phyloP scores from a whole-genome alignment of 1,284 basidiomycete species.

The Trichosporon asahii region DNA sequence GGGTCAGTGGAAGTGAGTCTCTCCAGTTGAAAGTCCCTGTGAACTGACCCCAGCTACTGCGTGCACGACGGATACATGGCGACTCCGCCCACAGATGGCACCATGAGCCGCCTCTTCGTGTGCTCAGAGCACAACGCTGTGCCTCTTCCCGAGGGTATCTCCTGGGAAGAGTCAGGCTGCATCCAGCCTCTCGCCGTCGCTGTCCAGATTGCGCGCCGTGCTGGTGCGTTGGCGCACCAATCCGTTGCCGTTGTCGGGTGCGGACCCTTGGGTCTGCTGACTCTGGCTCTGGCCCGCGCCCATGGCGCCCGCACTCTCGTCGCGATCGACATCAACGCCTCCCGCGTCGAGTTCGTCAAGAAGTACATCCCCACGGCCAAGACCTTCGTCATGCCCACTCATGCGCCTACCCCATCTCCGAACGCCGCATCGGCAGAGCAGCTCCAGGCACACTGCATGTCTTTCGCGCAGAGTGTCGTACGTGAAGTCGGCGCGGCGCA shows the following conservation, averaged over 20 bases:
- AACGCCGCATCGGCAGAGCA: not conserved
- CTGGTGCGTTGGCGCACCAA: constrained; percentile 54
- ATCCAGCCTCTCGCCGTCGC: constrained; percentile 74
- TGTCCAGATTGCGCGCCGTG: constrained; percentile 58
- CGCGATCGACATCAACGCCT: constrained; percentile 58
- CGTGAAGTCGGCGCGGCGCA: constrained; percentile 55
- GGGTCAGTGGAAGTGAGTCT: constrained; percentile 22
- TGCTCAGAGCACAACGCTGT: constrained; percentile 20
- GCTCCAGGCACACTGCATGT: not conserved
- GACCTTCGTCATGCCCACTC: not conserved
- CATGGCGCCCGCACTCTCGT: constrained; percentile 73
- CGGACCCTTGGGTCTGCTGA: constrained; percentile 87
- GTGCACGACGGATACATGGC: constrained; percentile 24
- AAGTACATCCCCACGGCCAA: constrained; percentile 63
- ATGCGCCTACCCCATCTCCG: not conserved
- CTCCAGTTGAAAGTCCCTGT: not conserved
- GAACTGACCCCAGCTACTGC: constrained; percentile 19
- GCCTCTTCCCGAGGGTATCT: constrained; percentile 19
- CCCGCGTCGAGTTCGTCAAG: constrained; percentile 79
- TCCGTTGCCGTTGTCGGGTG: constrained; percentile 72
- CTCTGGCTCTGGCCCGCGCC: constrained; percentile 85
- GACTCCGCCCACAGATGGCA: constrained; percentile 32
- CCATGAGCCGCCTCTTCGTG: constrained; percentile 29
- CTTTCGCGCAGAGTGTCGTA: not conserved
- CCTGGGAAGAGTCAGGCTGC: constrained; percentile 30